Evolutionary conservation across 208 protist species (phyloP).

Genomic region (Leishmania aethiopica): DNA sequence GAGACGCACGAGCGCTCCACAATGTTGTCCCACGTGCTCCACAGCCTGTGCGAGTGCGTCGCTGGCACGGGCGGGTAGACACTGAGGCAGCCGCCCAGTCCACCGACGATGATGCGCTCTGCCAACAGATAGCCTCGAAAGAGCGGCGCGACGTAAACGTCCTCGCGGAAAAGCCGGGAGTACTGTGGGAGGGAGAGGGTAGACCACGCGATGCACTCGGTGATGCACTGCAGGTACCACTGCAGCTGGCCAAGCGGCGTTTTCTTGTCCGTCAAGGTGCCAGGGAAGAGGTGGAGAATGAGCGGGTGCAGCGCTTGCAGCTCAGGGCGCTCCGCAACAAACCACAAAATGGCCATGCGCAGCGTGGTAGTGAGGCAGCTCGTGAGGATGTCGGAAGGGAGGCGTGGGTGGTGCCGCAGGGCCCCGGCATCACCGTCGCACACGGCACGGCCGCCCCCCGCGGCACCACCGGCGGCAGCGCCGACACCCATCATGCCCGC

Average conservation of each 20-base stretch:
- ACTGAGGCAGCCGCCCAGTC: conserved; percentile 91
- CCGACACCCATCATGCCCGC: conserved; percentile 2
- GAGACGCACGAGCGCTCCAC: conserved; percentile 74
- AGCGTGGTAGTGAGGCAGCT: conserved; percentile 99
- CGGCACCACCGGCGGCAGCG: conserved; percentile 1
- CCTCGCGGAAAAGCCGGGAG: conserved; percentile 89
- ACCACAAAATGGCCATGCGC: conserved; percentile 96
- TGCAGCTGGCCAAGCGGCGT: conserved; percentile 98
- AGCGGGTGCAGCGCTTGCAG: conserved; percentile 72
- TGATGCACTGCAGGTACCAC: conserved; percentile 99
- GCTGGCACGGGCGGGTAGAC: conserved; percentile 93
- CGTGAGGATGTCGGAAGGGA: conserved; percentile 97
- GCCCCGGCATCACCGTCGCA: conserved; percentile 15
- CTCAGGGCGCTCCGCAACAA: conserved; percentile 62
- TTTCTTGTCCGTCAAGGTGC: conserved; percentile 85
- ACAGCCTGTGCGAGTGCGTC: conserved; percentile 93
- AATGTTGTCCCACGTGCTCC: conserved; percentile 87
- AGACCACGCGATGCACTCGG: conserved; percentile 99
- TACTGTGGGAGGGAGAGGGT: conserved; percentile 83
- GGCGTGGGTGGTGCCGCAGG: conserved; percentile 54
- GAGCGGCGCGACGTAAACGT: conserved; percentile 97
- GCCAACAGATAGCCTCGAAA: conserved; percentile 98
- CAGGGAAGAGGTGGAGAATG: conserved; percentile 75
- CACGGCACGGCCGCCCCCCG: not conserved
- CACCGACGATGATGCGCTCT: conserved; percentile 94